A percentile compares a stretch with the other conserved stretches of the same genome.
Conservation (phyloP, 805 yeast species). For the Cyberlindnera nakhonratchasimensis region DNA sequence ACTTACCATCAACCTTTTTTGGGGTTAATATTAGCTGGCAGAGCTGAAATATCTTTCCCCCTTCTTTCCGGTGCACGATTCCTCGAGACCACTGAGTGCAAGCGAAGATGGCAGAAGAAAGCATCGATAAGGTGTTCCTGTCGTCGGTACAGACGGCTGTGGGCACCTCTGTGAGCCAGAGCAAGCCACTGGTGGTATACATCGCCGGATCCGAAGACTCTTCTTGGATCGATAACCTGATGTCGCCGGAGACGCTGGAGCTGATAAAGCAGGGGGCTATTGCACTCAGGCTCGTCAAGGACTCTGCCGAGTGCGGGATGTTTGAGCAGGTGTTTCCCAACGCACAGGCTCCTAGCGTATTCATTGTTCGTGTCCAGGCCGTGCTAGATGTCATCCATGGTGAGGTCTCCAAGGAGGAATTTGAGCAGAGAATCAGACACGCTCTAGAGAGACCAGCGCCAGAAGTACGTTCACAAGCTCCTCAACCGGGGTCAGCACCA, state of each 20-base stretch:
- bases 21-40: too few relatives aligned
- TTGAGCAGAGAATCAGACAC: conserved; percentile 28
- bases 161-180: conserved; percentile 33
- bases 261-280: conserved; percentile 32
- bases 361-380: conserved; percentile 47
- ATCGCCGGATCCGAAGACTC: conserved; percentile 26
- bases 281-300: conserved; percentile 38
- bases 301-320: conserved; percentile 40
- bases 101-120: conserved; percentile 12
- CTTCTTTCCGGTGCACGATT: too few relatives aligned
- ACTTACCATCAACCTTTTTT: neutral
- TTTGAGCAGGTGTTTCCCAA: conserved; percentile 57
- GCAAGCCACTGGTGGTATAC: conserved; percentile 40
- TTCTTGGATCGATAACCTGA: conserved; percentile 23
- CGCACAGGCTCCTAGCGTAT: conserved; percentile 51
- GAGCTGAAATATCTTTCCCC: too few relatives aligned
- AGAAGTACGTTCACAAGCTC: neutral
- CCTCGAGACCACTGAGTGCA: too few relatives aligned
- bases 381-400: conserved; percentile 42
- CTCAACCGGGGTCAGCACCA: conserved; percentile 5
- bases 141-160: conserved; percentile 39
- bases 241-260: conserved; percentile 16
- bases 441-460: conserved; percentile 6
- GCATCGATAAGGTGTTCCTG: conserved; percentile 21
- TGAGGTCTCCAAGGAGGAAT: conserved; percentile 28